Evolutionary conservation across 169 alveolate species (phyloP), one percentile per base, ranked within the genome.

Genomic region (Plasmodium fragile): DNA sequence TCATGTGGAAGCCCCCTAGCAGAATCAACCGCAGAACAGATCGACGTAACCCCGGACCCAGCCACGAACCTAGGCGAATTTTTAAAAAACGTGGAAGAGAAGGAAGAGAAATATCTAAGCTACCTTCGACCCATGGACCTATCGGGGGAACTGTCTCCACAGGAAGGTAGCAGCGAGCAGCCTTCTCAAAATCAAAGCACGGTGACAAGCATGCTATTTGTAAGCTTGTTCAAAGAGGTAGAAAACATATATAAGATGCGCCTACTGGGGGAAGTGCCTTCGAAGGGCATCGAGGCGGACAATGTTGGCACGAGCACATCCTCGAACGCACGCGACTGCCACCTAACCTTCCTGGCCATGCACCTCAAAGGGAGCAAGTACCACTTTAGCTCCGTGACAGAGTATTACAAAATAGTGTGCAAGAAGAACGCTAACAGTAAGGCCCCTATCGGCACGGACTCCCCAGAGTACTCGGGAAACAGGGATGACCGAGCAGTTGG

Each of bases 351-450:
- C 81, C 18, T 87, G 30, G 22, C 49, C 81, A 11, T 87, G 18
- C 90, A 87, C 72, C 34, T 87, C 18, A 87, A 41, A 65, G 89
- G 93, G 4, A 87, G 82, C 70, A 87, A 87, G 32, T 87, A 87
- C 34, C 65, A 87, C 30, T 87, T 87, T 49, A 87, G 89, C 72
- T 78, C 41, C 49, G 72, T 87, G 8, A 78, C 72, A 0, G 93
- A 87, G 71, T 87, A 78, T 45, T 25, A 39, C 43, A 87, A 59
- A 72, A 78, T 78, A 25, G 81, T 55, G 18, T 59, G 49, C 18
- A 32, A 22, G 55, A 52, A 73, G 52, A 18, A 7, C 18, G 39
- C 55, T 1, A 53, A 81, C 18, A 11, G 25, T 25, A 53, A 10
- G 69, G 70, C n/a, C 70, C 34, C n/a, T 25, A 4, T 49, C 70